Evolutionary conservation across 2,329 filamentous ascomycete genomes (phyloP).

Genomic region (Fusarium papillatum): DNA sequence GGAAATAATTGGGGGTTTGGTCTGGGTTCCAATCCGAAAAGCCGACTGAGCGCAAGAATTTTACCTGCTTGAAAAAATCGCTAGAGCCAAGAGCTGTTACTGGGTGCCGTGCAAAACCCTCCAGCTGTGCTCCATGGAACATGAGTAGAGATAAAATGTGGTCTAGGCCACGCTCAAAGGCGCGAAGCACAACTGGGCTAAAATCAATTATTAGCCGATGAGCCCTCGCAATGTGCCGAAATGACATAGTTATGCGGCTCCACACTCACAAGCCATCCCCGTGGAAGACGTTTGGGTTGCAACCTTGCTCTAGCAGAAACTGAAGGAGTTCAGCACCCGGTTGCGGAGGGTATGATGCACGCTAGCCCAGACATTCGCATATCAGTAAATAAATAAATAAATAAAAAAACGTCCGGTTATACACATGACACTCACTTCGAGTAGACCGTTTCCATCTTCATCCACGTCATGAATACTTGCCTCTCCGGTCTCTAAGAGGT

Average conservation of each 20-base stretch:
- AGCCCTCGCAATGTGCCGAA: background rate
- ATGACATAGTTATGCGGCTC: background rate
- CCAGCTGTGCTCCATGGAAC: background rate
- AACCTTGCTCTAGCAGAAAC: background rate
- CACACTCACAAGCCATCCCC: accelerated
- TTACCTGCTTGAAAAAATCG: background rate
- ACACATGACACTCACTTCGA: background rate
- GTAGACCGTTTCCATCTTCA: accelerated
- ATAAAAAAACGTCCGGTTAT: too few relatives aligned
- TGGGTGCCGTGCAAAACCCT: background rate
- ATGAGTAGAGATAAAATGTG: background rate
- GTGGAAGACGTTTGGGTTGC: background rate
- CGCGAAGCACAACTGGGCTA: background rate
- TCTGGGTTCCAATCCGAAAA: background rate
- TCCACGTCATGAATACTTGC: background rate
- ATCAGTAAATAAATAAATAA: too few relatives aligned
- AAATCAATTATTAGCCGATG: too few relatives aligned
- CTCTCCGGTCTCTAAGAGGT: background rate
- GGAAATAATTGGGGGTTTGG: background rate
- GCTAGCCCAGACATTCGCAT: too few relatives aligned
- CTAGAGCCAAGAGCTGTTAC: accelerated
- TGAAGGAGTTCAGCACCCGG: background rate
- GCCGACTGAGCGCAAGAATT: background rate
- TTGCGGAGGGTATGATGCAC: too few relatives aligned
- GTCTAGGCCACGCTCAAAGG: accelerated